These are phyloP conservation scores for Daldinia eschscholtzii DNA, from an alignment of 2,329 filamentous ascomycete species.

Conservation along the genomic window DNA sequence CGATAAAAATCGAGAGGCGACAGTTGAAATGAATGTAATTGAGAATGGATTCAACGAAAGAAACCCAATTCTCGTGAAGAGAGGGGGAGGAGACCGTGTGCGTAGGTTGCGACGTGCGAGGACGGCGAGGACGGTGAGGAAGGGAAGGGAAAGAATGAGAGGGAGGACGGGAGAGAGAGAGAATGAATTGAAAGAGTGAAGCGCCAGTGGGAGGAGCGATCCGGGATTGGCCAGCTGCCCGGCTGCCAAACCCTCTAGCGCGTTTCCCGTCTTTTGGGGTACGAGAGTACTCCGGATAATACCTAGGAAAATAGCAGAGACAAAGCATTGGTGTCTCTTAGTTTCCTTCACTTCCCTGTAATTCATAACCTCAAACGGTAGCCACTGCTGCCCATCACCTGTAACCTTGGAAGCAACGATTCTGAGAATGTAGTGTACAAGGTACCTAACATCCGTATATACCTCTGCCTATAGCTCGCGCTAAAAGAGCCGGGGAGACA, in stretches of 20 bases:
- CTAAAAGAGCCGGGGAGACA: conserved; percentile 4
- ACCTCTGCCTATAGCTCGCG: too few species aligned
- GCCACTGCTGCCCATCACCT: conserved; percentile 11
- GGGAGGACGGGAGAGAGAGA: conserved; percentile 27
- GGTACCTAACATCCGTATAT: neutral
- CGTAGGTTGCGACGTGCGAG: conserved; percentile 35
- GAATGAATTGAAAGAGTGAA: conserved; percentile 19
- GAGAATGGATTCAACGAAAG: conserved; percentile 42
- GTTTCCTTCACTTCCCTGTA: conserved; percentile 18
- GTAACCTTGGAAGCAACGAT: conserved; percentile 1
- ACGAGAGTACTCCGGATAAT: conserved; percentile 27
- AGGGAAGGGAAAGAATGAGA: conserved; percentile 35
- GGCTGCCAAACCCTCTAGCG: conserved; percentile 4
- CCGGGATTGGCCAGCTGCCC: conserved; percentile 9
- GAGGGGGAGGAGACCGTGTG: conserved; percentile 39
- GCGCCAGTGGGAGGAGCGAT: conserved; percentile 20
- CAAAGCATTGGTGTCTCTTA: conserved; percentile 4
- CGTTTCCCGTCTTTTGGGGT: conserved; percentile 11
- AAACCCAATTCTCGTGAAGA: conserved; percentile 42
- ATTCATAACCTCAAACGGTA: conserved; percentile 10
- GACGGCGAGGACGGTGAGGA: conserved; percentile 40
- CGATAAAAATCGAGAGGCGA: conserved; percentile 44
- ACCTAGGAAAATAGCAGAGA: neutral
- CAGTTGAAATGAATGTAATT: conserved; percentile 46
- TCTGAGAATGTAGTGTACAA: neutral